A percentile compares a stretch with the other conserved stretches of the same genome.
Conservation (phyloP, 192 early-diverging fungal species). For the Coemansia sp. region DNA sequence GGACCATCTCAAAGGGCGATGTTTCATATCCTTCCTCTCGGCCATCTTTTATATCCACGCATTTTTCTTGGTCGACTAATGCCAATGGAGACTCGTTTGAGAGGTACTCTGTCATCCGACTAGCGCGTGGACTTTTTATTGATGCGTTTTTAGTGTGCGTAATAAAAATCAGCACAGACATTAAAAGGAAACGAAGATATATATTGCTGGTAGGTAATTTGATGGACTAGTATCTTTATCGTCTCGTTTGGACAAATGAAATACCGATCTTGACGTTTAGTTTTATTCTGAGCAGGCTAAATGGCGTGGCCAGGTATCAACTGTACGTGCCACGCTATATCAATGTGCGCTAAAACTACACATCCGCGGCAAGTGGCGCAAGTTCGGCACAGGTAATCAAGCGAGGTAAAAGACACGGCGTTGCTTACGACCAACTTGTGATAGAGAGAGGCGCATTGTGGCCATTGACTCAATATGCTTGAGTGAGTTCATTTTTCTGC, state of each 20-base stretch:
- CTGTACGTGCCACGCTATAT: neutral
- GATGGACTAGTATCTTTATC: neutral
- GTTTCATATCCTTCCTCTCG: too few species aligned
- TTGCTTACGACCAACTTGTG: neutral
- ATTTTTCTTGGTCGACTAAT: too few species aligned
- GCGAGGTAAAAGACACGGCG: too few species aligned
- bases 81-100: too few species aligned
- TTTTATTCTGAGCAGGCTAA: neutral
- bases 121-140: too few species aligned
- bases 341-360: neutral
- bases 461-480: neutral
- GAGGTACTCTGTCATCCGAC: too few species aligned
- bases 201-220: too few species aligned
- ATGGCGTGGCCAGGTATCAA: neutral
- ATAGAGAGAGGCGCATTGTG: neutral
- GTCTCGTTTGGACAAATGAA: neutral
- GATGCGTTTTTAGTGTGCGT: too few species aligned
- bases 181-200: too few species aligned
- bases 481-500: too few species aligned
- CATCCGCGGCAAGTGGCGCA: neutral
- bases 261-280: neutral
- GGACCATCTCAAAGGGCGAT: slow-evolving; percentile 73
- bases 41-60: too few species aligned
- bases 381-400: neutral
- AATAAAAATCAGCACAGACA: too few species aligned